Percentiles rank a stretch among this genome's conserved stretches.
Conservation (phyloP, 768 basidiomycete species). For the Exsudoporus frostii region DNA sequence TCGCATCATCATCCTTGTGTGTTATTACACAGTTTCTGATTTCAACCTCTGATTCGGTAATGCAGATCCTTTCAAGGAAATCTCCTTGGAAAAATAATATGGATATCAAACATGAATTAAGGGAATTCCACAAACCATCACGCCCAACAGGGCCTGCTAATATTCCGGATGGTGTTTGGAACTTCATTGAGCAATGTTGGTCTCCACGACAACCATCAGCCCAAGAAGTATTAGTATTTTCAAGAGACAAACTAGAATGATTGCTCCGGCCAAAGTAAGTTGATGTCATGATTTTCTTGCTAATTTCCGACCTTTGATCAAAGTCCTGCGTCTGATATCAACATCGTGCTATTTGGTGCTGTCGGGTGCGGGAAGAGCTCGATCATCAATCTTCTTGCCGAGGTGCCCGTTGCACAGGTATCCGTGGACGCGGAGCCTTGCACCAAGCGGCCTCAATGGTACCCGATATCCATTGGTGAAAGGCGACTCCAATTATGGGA, state of each 20-base stretch:
- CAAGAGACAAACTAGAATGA: background rate
- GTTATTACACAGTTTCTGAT: background rate
- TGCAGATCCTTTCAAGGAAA: background rate
- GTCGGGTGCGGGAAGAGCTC: too few species aligned
- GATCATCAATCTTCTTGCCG: too few species aligned
- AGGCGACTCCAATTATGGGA: conserved; percentile 20
- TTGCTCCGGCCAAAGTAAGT: background rate
- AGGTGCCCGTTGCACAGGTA: conserved; percentile 15
- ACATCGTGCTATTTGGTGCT: background rate
- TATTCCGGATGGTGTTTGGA: background rate
- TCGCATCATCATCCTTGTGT: conserved; percentile 1
- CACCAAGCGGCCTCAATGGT: conserved; percentile 23
- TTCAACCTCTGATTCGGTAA: background rate
- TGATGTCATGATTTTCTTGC: background rate
- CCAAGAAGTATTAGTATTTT: background rate
- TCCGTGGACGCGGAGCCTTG: conserved; percentile 26
- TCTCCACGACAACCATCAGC: background rate
- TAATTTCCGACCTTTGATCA: background rate
- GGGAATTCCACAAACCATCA: background rate
- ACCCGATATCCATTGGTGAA: background rate
- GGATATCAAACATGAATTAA: background rate
- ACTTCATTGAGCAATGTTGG: conserved; percentile 2
- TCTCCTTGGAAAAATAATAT: too few species aligned
- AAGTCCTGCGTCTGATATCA: background rate
- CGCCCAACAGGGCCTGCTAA: background rate